Conservation (phyloP, 23 red algal species). For the Gracilariopsis chorda region DNA sequence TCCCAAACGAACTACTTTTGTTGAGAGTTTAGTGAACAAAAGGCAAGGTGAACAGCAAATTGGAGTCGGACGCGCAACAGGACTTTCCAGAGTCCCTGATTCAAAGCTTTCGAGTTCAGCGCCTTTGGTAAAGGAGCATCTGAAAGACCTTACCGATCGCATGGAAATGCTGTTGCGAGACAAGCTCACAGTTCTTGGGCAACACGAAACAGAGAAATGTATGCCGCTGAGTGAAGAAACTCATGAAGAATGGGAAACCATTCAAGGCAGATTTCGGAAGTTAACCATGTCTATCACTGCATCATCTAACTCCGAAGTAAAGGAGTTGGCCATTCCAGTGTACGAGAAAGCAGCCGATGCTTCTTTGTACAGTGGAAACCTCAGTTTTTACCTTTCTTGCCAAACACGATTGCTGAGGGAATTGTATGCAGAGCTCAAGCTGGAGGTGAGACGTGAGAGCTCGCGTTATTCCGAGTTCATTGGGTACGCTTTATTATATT, state of each 20-base stretch:
- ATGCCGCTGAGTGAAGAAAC: background rate
- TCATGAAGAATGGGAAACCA: conserved; percentile 13
- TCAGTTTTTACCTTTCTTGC: conserved; percentile 55
- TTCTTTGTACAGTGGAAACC: conserved; percentile 45
- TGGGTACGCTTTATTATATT: conserved; percentile 47
- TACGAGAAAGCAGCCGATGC: conserved; percentile 70
- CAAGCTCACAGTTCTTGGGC: background rate
- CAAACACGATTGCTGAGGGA: conserved; percentile 40
- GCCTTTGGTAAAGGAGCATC: background rate
- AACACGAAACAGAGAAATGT: background rate
- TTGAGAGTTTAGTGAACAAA: too few species aligned
- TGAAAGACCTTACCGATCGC: background rate
- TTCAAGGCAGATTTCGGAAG: conserved; percentile 41
- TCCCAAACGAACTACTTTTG: too few species aligned
- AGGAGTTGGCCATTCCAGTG: conserved; percentile 38
- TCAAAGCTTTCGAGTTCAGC: background rate
- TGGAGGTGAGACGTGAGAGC: background rate
- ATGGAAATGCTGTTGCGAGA: background rate
- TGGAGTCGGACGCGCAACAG: conserved; percentile 41
- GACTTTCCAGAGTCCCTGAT: conserved; percentile 53
- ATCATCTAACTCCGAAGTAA: conserved; percentile 5
- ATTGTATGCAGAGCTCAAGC: conserved; percentile 22
- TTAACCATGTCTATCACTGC: conserved; percentile 70
- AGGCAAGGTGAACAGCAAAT: background rate
- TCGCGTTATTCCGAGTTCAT: conserved; percentile 46